Evolutionary conservation across 306 rosid species (phyloP), one percentile per base, ranked within the genome.

Genomic region (Arachis stenosperma): DNA sequence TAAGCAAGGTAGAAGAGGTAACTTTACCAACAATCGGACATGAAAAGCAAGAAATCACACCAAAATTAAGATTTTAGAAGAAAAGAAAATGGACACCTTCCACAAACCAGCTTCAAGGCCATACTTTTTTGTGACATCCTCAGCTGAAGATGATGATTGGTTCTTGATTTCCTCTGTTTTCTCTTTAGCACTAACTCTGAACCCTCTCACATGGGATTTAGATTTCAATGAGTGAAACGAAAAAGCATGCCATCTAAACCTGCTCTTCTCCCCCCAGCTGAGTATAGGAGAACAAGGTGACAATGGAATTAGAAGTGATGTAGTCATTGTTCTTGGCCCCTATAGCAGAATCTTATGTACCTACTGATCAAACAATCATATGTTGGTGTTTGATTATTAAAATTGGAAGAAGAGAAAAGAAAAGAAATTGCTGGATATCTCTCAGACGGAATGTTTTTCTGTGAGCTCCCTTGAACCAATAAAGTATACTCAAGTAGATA

Each of bases 71-170:
- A 66, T 59, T 40, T 63, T 58, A 47, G 0, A 56, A 10, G 27
- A 40, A 58, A n/a, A 52, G 68, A 55, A 66, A 78, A 70, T 27
- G 74, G 71, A 81, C 67, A 93, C 98, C 97, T 90, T 88, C 98
- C 96, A 93, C 7, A 93, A 89, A 69, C 92, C 98, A 82, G 90
- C 96, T 82, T 93, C 97, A 67, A 93, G 97, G 48, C 97, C 98
- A 69, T 86, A 93, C 72, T 93, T 93, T 70, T 86, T 82, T 9
- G 98, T 85, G 48, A 93, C 76, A 53, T 90, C 96, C 10, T 93
- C 98, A 8, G 90, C 84, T 52, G 93, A 84, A 82, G 96, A 73
- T 43, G 85, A 17, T 22, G 90, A 77, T 11, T 95, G 81, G 88
- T 27, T 74, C 75, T 90, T 73, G 41, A 79, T 82, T 84, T 90